phyloP scores from a whole-genome alignment of 352 stramenopile genomes.

The Globisporangium cystogenes region DNA sequence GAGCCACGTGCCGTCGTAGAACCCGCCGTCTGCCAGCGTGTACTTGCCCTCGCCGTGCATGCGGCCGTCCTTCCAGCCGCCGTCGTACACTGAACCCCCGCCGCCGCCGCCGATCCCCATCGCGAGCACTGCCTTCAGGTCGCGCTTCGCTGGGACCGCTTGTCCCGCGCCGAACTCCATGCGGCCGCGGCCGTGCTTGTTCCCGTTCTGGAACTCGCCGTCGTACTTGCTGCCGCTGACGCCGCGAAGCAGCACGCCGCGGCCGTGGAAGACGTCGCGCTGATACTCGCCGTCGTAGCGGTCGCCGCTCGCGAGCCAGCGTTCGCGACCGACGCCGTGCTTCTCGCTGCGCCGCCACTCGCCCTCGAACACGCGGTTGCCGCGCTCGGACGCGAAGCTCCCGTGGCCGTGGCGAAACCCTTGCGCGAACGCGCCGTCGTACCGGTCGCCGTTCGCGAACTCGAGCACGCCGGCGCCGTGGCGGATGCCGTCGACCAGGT shows the following conservation, averaged over 20 bases:
- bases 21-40: slow-evolving; percentile 43
- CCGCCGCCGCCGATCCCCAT: background rate
- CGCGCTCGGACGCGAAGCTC: slow-evolving; percentile 47
- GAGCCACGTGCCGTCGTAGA: slow-evolving; percentile 63
- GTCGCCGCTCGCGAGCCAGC: slow-evolving; percentile 41
- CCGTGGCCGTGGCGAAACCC: slow-evolving; percentile 56
- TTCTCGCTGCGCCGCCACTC: slow-evolving; percentile 50
- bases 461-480: slow-evolving; percentile 42
- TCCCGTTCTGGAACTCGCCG: slow-evolving; percentile 44
- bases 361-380: slow-evolving; percentile 45
- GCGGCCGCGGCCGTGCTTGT: slow-evolving; percentile 44
- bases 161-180: slow-evolving; percentile 42
- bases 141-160: background rate
- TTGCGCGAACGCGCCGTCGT: slow-evolving; percentile 54
- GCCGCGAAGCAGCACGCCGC: slow-evolving; percentile 34
- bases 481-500: slow-evolving; percentile 48
- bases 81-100: slow-evolving; percentile 34
- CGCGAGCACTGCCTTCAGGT: slow-evolving; percentile 7
- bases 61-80: slow-evolving; percentile 49
- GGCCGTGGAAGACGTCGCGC: slow-evolving; percentile 48
- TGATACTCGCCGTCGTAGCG: slow-evolving; percentile 64
- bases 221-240: slow-evolving; percentile 48
- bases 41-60: slow-evolving; percentile 74
- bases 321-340: slow-evolving; percentile 51
- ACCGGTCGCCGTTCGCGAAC: slow-evolving; percentile 63